Base-by-base conservation (phyloP, 768 basidiomycete genomes). In the Pleurotus salmoneostramineus region DNA sequence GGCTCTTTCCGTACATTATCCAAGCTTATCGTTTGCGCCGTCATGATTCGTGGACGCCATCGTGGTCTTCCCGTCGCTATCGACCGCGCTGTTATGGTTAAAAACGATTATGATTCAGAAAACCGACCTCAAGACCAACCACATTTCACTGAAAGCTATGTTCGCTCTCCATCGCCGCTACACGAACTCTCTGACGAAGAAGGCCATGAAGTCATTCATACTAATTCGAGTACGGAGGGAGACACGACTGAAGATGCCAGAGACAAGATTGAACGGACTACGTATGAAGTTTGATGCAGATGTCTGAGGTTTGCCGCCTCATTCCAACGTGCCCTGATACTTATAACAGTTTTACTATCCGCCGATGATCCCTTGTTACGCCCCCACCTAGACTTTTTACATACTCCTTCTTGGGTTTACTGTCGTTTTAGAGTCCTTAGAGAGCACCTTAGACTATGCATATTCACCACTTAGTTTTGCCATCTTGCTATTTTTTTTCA, bases 31-130 rank as follows among this genome's bases (percentile, higher is more conserved):
- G 63, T 98, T 31, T 87, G 85, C 66, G 69, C 83, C 7, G 93
- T 98, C 63, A 98, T 98, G 93, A 80, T 99, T 60, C 89, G 97
- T 58, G 94, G 95, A 6, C 83, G 93, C 10, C 95, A 98, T 70
- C 87, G 95, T 48, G 92, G 93, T 37, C 74, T 94, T 5, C 92
- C 92, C 0, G 87, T 91, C 17, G 93, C 91, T 6, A 93, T 95
- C 48, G 92, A 94, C 71, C 84, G 94, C 54, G 91, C 94, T 0
- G 82, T 95, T 52, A 79, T 95, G 67, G 77, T 95, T 14, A 93
- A 92, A 0, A 76, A 74, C 36, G 91, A 92, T 58, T 82, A 82
- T 59, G 64, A 76, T 31, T 8, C 36, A 12, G 14, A 51, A 7
- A 17, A 42, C n/a, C 36, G 60, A 70, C 68, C 36, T 60, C 64